Percentiles rank a stretch among this genome's conserved stretches.
Conservation (phyloP, 78 protist genomes). For the Tieghemostelium lacteum region DNA sequence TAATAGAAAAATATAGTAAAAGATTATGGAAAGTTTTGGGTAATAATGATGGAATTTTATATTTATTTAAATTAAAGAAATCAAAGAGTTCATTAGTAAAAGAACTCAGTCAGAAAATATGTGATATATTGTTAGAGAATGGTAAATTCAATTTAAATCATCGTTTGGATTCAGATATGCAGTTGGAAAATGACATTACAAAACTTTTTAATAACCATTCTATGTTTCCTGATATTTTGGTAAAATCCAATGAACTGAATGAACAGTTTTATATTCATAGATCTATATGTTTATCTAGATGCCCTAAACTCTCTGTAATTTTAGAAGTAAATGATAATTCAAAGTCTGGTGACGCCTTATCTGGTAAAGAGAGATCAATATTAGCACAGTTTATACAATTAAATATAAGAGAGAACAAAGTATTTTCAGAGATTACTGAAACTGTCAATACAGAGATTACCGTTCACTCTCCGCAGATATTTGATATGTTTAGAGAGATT, state of each 20-base stretch:
- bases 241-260: not conserved
- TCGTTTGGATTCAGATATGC: conserved; percentile 20
- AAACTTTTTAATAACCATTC: conserved; percentile 27
- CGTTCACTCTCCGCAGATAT: not conserved
- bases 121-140: not conserved
- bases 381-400: not conserved
- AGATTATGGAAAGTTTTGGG: conserved; percentile 41
- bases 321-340: too few species aligned
- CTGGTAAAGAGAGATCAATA: too few species aligned
- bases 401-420: not conserved
- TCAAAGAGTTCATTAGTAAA: conserved; percentile 12
- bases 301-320: conserved; percentile 41
- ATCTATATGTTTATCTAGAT: conserved; percentile 69
- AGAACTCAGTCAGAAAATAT: conserved; percentile 1
- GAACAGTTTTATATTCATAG: conserved; percentile 26
- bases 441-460: not conserved
- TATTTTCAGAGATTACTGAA: not conserved
- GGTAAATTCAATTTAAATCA: not conserved
- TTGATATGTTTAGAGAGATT: conserved; percentile 14
- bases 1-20: not conserved
- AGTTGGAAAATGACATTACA: not conserved
- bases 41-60: conserved; percentile 15
- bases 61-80: conserved; percentile 21
- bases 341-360: too few species aligned
- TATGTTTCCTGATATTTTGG: conserved; percentile 50